Evolutionary conservation across 164 flowering plant genomes (phyloP).

Genomic region (Stephania japonica): DNA sequence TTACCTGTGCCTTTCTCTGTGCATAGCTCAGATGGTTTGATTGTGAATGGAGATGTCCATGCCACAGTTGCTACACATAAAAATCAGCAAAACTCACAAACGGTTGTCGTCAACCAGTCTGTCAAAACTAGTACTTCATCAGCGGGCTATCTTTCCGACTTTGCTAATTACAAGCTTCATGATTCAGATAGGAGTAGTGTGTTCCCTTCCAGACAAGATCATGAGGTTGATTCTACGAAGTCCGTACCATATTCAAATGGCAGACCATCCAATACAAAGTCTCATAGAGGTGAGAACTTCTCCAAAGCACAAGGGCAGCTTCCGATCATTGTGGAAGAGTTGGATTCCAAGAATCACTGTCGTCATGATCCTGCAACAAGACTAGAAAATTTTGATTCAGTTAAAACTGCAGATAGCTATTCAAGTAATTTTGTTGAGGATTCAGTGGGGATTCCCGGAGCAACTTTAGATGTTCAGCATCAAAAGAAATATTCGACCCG

Average conservation of each 20-base stretch:
- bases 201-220: conserved; percentile 20
- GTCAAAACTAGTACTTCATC: conserved; percentile 70
- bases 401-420: conserved; percentile 24
- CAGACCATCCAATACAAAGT: conserved; percentile 39
- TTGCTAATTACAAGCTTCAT: conserved; percentile 54
- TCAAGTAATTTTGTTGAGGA: conserved; percentile 22
- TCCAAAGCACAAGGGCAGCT: conserved; percentile 32
- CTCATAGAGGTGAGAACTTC: conserved; percentile 32
- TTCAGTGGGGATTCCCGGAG: conserved; percentile 22
- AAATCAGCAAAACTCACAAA: conserved; percentile 26
- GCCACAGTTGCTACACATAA: conserved; percentile 22
- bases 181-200: conserved; percentile 40
- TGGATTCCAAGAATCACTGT: conserved; percentile 21
- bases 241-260: conserved; percentile 23
- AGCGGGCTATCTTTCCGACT: conserved; percentile 53
- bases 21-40: conserved; percentile 27
- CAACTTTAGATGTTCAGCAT: conserved; percentile 25
- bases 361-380: conserved; percentile 29
- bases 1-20: conserved; percentile 27
- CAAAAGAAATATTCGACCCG: conserved; percentile 32
- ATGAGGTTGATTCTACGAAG: conserved; percentile 46
- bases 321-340: conserved; percentile 23
- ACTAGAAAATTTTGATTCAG: conserved; percentile 24
- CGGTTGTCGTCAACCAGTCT: conserved; percentile 48
- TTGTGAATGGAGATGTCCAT: conserved; percentile 24